Evolutionary conservation across 2,329 filamentous ascomycete genomes (phyloP).

Genomic region (Aspergillus pseudoglaucus): DNA sequence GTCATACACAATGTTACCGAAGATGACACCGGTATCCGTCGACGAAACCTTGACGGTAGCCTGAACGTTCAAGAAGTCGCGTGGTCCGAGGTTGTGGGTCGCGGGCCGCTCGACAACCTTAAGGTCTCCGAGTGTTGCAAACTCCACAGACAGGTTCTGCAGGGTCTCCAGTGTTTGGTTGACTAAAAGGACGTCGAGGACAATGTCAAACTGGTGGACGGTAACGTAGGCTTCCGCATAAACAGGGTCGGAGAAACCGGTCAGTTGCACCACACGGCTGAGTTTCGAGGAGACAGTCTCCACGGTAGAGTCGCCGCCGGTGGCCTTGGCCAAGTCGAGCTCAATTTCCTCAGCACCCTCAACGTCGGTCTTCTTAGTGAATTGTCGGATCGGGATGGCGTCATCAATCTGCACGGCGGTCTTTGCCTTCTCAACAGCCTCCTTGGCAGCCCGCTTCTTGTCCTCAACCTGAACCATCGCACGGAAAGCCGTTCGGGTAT

Average conservation of each 20-base stretch:
- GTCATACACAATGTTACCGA: conserved; percentile 97
- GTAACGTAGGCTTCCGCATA: conserved; percentile 99
- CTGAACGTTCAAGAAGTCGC: conserved; percentile 97
- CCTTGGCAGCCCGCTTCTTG: conserved; percentile 94
- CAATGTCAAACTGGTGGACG: conserved; percentile 97
- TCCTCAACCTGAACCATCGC: conserved; percentile 97
- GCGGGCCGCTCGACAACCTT: conserved; percentile 96
- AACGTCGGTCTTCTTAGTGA: conserved; percentile 80
- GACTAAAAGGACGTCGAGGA: conserved; percentile 90
- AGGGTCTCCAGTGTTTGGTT: conserved; percentile 96
- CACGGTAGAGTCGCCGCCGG: conserved; percentile 74
- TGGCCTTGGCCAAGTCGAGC: conserved; percentile 85
- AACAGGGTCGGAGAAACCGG: conserved; percentile 94
- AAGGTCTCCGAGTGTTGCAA: conserved; percentile 93
- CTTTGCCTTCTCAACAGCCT: conserved; percentile 87
- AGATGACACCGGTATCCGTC: conserved; percentile 96
- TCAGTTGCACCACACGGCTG: conserved; percentile 91
- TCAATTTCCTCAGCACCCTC: conserved; percentile 83
- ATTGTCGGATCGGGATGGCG: conserved; percentile 83
- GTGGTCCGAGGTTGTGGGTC: conserved; percentile 88
- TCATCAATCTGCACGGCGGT: conserved; percentile 93
- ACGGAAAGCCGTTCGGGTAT: conserved; percentile 91
- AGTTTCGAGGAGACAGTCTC: conserved; percentile 92
- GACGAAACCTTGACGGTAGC: conserved; percentile 98
- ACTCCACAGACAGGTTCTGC: conserved; percentile 95